Base-by-base conservation (phyloP, 2,329 filamentous ascomycete genomes). In the Diaporthe helianthi region DNA sequence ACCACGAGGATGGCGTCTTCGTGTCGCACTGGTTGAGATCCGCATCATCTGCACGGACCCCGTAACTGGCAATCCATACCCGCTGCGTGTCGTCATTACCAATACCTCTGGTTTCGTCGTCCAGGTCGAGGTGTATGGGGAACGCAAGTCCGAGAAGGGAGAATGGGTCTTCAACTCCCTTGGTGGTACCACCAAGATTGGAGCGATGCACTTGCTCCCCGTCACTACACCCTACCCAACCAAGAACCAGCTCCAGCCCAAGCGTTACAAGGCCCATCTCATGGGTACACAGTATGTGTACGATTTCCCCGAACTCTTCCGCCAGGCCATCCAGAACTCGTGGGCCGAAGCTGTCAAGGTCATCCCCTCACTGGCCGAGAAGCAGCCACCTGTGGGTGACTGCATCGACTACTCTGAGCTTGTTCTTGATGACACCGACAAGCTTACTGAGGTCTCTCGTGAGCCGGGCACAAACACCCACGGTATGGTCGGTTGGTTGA, bases 261-360 rank as follows among this genome's bases (percentile, higher is more conserved):
- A 98, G 90, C 90, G 96, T 76, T 98, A 99, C 90, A 98, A 97
- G 91, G 96, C 96, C 74, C 96, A 99, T 80, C 85, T 98, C 72
- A 98, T 99, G 94, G 96, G 96, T 73, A 99, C 96, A 33, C 96
- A 99, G 83, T 99, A 98, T 79, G 96, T 98, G 67, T 99, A 99
- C 80, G 96, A 99, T 82, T 99, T 99, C 91, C 96, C 96, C 36
- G 96, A 99, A 86, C 90, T 99, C 60, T 99, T 99, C 92, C 90
- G 96, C 78, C 96, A 98, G 83, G 94, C 96, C 53, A 93, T 97
- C 78, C 94, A 98, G 84, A 98, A 98, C 86, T 92, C 89, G 82
- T 99, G 96, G 96, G 83, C 85, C 77, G 90, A 91, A 80, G 89
- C 90, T 68, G 86, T 92, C 73, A 89, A 90, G 79, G 90, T 90